Conservation (phyloP, 306 rosid genomes). For the Canavalia gladiata region DNA sequence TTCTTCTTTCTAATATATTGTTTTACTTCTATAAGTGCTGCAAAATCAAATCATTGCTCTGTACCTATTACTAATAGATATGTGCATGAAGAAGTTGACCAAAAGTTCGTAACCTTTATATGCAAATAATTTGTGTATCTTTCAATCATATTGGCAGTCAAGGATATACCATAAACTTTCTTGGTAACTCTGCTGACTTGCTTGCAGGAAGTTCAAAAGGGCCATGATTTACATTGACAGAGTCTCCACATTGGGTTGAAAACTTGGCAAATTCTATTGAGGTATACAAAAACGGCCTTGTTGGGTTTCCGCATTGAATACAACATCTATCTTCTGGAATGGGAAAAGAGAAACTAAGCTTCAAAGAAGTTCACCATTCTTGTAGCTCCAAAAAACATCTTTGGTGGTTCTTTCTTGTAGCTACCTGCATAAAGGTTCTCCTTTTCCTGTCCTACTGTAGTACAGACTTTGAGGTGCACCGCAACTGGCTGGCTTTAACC, state of each 20-base stretch:
- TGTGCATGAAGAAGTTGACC: constrained; percentile 27
- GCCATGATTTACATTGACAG: constrained; percentile 3
- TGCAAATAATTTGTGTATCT: background rate
- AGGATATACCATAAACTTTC: background rate
- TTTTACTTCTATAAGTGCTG: constrained; percentile 22
- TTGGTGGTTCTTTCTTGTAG: constrained; percentile 76
- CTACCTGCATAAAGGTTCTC: constrained; percentile 76
- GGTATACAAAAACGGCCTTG: background rate
- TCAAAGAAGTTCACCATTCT: constrained; percentile 33
- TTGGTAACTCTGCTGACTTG: constrained; percentile 37
- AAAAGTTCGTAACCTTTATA: constrained; percentile 11
- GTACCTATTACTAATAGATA: constrained; percentile 19
- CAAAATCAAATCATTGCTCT: constrained; percentile 15
- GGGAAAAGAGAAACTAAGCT: constrained; percentile 53
- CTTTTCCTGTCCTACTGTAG: constrained; percentile 83
- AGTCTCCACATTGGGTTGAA: constrained; percentile 34
- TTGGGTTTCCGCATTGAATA: constrained; percentile 23
- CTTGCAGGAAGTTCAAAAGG: constrained; percentile 47
- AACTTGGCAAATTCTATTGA: constrained; percentile 14
- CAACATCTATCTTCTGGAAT: constrained; percentile 20
- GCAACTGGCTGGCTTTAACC: constrained; percentile 85
- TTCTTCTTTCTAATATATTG: constrained; percentile 29
- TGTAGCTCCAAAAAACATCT: constrained; percentile 37
- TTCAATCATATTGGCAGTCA: background rate
- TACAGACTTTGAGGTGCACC: constrained; percentile 93